A percentile compares a stretch with the other conserved stretches of the same genome.
Evolutionary conservation across 192 early-diverging fungal species (phyloP).

Genomic region (Backusella liffmaniae): DNA sequence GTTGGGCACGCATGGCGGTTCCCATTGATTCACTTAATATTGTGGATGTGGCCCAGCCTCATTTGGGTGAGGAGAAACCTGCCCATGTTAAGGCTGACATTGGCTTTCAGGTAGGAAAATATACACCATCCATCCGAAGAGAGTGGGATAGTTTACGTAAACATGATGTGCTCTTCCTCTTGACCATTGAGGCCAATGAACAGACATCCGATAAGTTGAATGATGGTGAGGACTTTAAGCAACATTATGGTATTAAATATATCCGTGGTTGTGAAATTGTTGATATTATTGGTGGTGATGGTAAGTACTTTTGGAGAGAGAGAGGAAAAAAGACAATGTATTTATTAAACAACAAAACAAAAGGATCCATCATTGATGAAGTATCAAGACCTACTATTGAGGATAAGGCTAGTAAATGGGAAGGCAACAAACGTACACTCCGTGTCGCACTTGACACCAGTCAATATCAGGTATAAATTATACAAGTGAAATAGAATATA

Average conservation of each 20-base stretch:
- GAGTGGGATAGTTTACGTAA: slow-evolving; percentile 89
- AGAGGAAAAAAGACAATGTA: slow-evolving; percentile 17
- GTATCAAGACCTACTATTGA: slow-evolving; percentile 40
- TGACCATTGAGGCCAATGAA: slow-evolving; percentile 63
- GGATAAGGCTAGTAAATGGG: slow-evolving; percentile 31
- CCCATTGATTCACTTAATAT: slow-evolving; percentile 68
- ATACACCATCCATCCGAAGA: slow-evolving; percentile 64
- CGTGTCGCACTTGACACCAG: slow-evolving; percentile 84
- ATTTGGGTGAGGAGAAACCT: slow-evolving; percentile 69
- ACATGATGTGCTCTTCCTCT: slow-evolving; percentile 89
- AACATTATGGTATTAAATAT: slow-evolving; percentile 71
- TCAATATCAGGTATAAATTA: slow-evolving; percentile 65
- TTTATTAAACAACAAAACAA: slow-evolving; percentile 13
- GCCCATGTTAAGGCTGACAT: slow-evolving; percentile 82
- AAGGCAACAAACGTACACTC: slow-evolving; percentile 55
- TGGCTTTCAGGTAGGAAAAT: slow-evolving; percentile 50
- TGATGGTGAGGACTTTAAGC: slow-evolving; percentile 53
- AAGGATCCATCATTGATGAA: slow-evolving; percentile 47
- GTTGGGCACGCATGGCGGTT: slow-evolving; percentile 93
- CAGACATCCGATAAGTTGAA: slow-evolving; percentile 39
- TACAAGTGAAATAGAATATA: background rate
- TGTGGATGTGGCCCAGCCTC: slow-evolving; percentile 70
- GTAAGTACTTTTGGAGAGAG: slow-evolving; percentile 39
- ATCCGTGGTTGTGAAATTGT: slow-evolving; percentile 88
- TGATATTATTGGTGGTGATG: slow-evolving; percentile 72